These are phyloP conservation scores for Ilyonectria mors-panacis DNA, from an alignment of 2,329 filamentous ascomycete genomes.

Conservation along the genomic window DNA sequence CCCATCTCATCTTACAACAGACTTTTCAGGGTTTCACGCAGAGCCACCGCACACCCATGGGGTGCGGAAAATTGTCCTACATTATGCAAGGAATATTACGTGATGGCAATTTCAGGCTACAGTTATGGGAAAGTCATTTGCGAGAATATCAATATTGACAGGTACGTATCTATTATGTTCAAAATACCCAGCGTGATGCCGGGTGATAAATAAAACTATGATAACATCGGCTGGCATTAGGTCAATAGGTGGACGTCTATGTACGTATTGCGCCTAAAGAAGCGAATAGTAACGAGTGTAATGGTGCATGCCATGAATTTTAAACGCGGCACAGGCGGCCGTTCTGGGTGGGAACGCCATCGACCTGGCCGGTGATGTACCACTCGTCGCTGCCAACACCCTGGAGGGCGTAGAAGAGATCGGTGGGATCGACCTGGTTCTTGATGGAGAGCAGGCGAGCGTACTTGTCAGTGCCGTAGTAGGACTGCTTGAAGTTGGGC, in stretches of 20 bases:
- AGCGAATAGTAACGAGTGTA: background rate
- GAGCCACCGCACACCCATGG: no score
- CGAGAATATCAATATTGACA: background rate
- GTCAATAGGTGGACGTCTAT: background rate
- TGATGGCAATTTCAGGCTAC: no score
- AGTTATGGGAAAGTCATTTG: no score
- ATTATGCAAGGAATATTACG: no score
- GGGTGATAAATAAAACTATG: background rate
- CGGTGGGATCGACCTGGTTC: constrained; percentile 36
- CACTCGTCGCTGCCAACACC: constrained; percentile 42
- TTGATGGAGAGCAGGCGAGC: constrained; percentile 38
- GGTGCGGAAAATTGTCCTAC: no score
- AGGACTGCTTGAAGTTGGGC: constrained; percentile 43
- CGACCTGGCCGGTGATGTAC: constrained; percentile 39
- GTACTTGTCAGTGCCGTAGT: constrained; percentile 40
- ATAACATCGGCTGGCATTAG: background rate
- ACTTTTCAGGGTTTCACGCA: no score
- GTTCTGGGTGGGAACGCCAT: constrained; percentile 43
- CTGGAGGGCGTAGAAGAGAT: constrained; percentile 41
- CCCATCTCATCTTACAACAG: no score
- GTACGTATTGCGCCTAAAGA: background rate
- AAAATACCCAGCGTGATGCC: background rate
- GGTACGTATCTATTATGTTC: background rate
- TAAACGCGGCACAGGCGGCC: constrained; percentile 37
- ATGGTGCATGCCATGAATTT: background rate